Percentiles rank a stretch among this genome's conserved stretches.
phyloP scores from a whole-genome alignment of 352 stramenopile species.

The Pythium apleroticum region DNA sequence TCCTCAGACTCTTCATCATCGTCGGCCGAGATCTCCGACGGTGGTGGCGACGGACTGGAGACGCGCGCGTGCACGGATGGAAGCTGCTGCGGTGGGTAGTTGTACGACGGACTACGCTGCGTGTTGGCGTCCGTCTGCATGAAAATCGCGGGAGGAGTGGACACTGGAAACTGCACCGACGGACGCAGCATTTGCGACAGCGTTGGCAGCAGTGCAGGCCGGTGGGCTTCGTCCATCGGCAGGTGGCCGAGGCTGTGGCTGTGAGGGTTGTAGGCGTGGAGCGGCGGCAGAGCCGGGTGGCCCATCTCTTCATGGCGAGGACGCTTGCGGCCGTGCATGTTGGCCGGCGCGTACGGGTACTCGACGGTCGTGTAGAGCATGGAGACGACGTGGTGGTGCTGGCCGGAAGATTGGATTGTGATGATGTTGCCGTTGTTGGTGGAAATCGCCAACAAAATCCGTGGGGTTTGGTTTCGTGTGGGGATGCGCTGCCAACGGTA shows the following conservation, averaged over 20 bases:
- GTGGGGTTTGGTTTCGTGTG: not conserved
- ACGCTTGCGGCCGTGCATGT: constrained; percentile 18
- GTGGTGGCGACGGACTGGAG: constrained; percentile 15
- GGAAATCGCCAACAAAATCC: constrained; percentile 17
- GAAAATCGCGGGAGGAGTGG: constrained; percentile 8
- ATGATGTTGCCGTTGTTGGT: constrained; percentile 7
- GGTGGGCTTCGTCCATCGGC: not conserved
- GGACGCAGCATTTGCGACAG: constrained; percentile 25
- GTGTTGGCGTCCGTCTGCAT: not conserved
- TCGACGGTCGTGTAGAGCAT: constrained; percentile 22
- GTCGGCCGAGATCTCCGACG: constrained; percentile 18
- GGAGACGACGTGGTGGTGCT: not conserved
- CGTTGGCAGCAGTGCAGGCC: constrained; percentile 11
- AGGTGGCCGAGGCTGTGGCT: constrained; percentile 1
- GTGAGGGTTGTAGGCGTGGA: constrained; percentile 17
- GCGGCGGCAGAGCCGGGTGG: constrained; percentile 13
- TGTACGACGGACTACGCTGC: not conserved
- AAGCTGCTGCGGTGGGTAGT: not conserved
- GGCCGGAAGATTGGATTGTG: constrained; percentile 2
- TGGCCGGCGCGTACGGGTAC: not conserved
- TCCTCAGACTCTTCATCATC: constrained; percentile 46
- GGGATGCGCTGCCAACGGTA: not conserved
- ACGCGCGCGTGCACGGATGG: constrained; percentile 5
- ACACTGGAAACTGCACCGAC: constrained; percentile 16
- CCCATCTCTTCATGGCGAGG: constrained; percentile 20